Evolutionary conservation across 2,329 filamentous ascomycete genomes (phyloP).

Genomic region (Scedosporium aurantiacum): DNA sequence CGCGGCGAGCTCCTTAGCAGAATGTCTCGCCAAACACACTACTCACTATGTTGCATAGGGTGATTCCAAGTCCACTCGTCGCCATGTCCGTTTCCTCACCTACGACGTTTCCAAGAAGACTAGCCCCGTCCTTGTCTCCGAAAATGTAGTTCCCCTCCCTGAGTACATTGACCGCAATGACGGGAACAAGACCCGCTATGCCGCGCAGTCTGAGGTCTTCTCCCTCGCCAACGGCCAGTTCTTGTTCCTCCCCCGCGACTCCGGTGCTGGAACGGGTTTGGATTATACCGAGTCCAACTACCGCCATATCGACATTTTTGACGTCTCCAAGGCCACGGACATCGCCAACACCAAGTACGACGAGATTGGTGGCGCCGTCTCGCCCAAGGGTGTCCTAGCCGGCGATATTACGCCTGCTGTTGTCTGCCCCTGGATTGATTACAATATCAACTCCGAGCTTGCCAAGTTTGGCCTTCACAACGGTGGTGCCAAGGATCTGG

Average conservation of each 20-base stretch:
- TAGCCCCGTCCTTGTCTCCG: conserved; percentile 36
- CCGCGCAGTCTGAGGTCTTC: conserved; percentile 59
- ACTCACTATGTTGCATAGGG: neutral
- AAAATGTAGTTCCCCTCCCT: conserved; percentile 58
- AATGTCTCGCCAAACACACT: neutral
- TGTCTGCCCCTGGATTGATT: conserved; percentile 58
- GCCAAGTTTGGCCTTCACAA: conserved; percentile 36
- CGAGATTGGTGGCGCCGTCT: neutral
- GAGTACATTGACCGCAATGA: conserved; percentile 39
- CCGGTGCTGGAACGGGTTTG: conserved; percentile 46
- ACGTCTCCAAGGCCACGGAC: conserved; percentile 50
- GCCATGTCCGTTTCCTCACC: conserved; percentile 49
- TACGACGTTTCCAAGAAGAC: conserved; percentile 42
- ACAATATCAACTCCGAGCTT: conserved; percentile 55
- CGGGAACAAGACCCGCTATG: conserved; percentile 34
- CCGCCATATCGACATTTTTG: conserved; percentile 59
- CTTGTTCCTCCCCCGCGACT: conserved; percentile 56
- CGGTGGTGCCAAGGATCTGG: conserved; percentile 19
- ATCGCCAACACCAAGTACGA: conserved; percentile 20
- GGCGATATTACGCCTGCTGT: conserved; percentile 42
- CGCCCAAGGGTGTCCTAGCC: neutral
- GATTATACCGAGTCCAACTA: conserved; percentile 44
- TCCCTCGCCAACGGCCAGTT: conserved; percentile 53
- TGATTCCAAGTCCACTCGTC: conserved; percentile 24
- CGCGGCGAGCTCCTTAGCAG: neutral